Evolutionary conservation across 164 flowering plant species (phyloP), one percentile per base, ranked within the genome.

Genomic region (Vitis rotundifolia): DNA sequence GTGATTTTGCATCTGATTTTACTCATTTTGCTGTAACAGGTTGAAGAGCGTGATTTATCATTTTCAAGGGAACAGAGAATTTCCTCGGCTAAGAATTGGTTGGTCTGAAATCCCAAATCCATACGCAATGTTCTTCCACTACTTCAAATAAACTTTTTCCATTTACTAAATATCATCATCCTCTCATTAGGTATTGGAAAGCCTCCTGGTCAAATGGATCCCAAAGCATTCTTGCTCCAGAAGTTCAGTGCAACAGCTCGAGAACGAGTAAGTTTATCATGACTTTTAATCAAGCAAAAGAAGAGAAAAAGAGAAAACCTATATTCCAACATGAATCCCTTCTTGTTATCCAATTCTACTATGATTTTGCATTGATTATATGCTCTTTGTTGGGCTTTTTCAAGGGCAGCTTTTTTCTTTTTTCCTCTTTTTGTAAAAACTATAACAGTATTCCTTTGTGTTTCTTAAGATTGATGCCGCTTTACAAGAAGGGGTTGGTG

Each of bases 161-260:
- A 53, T 48, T 14, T 12, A 19, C 8, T 58, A 59, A 26, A 59
- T 16, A 12, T 69, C 60, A 19, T 53, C 11, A 58, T 31, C 74
- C 49, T 65, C 19, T 68, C 64, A 13, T 68, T 69, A 94, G 98
- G 99, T 58, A 95, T 95, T 58, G 98, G 98, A 48, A 87, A 82
- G 78, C 98, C 97, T 52, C 96, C 97, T 68, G 97, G 98, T 68
- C 97, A 88, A 78, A 93, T 93, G 99, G 99, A 95, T 77, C 98
- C 97, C 0, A 95, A 91, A 80, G 98, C 99, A 56, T 95, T 90
- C 76, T 65, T 95, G 87, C 91, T 95, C 44, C 97, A 95, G 67
- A 91, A 90, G 78, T 91, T 93, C 84, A 95, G 85, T 81, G 84
- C 79, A 51, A 75, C 75, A 16, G 88, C 94, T 67, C 85, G 84